These are phyloP conservation scores for Penicillium verrucosum DNA, from an alignment of 2,329 filamentous ascomycete species.

Conservation along the genomic window DNA sequence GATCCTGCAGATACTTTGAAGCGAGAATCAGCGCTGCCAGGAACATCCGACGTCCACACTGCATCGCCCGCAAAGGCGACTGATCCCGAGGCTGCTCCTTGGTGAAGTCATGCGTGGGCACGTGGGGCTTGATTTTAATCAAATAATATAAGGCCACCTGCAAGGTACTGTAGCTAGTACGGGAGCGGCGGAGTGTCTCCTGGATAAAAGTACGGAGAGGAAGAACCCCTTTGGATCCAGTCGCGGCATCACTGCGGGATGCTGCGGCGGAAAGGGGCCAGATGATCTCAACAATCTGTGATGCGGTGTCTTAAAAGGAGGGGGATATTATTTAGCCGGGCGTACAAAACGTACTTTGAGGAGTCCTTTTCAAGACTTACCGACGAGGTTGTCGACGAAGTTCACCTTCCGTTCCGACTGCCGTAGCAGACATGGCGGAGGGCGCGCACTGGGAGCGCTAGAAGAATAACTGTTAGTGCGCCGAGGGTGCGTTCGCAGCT, in stretches of 20 bases:
- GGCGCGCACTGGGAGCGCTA: conserved; percentile 50
- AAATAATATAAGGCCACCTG: conserved; percentile 97
- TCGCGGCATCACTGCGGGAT: conserved; percentile 64
- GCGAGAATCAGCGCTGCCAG: conserved; percentile 89
- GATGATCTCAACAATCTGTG: conserved; percentile 94
- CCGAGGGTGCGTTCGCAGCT: conserved; percentile 52
- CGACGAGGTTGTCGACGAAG: conserved; percentile 95
- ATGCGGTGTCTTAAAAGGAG: conserved; percentile 74
- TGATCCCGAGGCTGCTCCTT: conserved; percentile 77
- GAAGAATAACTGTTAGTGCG: conserved; percentile 52
- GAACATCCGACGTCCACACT: conserved; percentile 97
- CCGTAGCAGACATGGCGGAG: conserved; percentile 73
- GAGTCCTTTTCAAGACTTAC: conserved; percentile 62
- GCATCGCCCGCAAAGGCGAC: conserved; percentile 72
- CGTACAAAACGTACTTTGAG: conserved; percentile 24
- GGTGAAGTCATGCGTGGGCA: conserved; percentile 79
- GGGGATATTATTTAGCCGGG: conserved; percentile 24
- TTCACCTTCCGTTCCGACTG: conserved; percentile 90
- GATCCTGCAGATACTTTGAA: conserved; percentile 96
- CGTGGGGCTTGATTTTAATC: conserved; percentile 85
- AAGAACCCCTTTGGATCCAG: conserved; percentile 71
- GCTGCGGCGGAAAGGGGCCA: conserved; percentile 87
- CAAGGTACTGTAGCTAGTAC: conserved; percentile 94
- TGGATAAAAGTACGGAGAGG: conserved; percentile 95
- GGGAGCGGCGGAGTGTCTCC: conserved; percentile 89